Conservation (phyloP, 1,284 basidiomycete species). For the Rhodofomes roseus region DNA sequence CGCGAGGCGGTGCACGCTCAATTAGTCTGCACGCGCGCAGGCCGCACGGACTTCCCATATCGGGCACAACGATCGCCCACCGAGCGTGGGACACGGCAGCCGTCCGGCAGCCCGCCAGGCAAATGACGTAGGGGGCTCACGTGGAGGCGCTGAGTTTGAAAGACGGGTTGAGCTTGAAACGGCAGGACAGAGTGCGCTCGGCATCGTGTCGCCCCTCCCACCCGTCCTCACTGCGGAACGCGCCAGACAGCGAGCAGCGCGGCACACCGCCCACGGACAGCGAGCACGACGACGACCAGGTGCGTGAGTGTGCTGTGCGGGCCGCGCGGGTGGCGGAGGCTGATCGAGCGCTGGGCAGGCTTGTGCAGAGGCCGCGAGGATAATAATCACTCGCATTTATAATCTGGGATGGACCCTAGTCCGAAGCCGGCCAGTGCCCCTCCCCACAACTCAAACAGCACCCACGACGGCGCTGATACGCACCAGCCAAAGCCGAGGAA, state of each 20-base stretch:
- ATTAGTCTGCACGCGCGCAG: background rate
- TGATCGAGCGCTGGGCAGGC: background rate
- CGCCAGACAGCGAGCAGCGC: background rate
- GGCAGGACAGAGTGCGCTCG: background rate
- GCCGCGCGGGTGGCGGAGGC: background rate
- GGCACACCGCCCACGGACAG: background rate
- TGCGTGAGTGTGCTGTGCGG: background rate
- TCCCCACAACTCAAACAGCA: constrained; percentile 2
- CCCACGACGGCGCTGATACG: constrained; percentile 6
- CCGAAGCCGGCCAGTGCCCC: constrained; percentile 10
- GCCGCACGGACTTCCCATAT: background rate
- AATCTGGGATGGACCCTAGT: constrained; percentile 13
- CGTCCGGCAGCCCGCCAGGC: background rate
- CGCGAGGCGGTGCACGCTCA: background rate
- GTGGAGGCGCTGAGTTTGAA: constrained; percentile 9
- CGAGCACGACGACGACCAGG: background rate
- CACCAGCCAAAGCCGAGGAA: constrained; percentile 7
- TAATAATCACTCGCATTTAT: constrained; percentile 11
- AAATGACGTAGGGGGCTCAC: constrained; percentile 4
- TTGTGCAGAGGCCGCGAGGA: constrained; percentile 6
- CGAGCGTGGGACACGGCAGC: constrained; percentile 5
- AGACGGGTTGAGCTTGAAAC: constrained; percentile 9
- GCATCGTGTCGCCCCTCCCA: constrained; percentile 5
- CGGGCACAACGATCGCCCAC: constrained; percentile 10
- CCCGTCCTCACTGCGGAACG: background rate